These are phyloP conservation scores for Metschnikowia koreensis DNA, from an alignment of 805 yeast species.

Conservation along the genomic window DNA sequence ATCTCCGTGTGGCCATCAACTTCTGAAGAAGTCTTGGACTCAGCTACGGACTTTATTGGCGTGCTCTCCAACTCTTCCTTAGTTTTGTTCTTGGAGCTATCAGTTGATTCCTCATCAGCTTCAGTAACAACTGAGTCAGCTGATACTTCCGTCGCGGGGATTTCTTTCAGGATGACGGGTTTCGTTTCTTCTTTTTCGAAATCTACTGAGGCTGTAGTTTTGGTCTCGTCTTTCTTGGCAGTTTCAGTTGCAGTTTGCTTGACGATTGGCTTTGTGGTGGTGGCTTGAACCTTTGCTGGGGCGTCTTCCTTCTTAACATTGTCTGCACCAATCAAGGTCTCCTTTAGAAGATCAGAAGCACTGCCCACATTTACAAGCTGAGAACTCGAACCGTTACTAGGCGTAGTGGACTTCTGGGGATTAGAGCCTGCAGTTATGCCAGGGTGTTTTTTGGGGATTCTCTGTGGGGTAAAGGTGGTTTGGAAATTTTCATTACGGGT, in stretches of 20 bases:
- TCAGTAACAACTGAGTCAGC: background rate
- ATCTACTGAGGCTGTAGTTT: too few species aligned
- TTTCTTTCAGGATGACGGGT: background rate
- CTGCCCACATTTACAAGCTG: conserved; percentile 26
- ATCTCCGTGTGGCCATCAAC: conserved; percentile 8
- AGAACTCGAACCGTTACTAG: conserved; percentile 8
- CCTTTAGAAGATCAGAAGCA: conserved; percentile 37
- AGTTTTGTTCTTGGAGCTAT: background rate
- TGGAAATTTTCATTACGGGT: conserved; percentile 32
- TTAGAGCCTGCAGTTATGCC: background rate
- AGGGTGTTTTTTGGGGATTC: conserved; percentile 13
- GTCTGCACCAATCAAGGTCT: conserved; percentile 39
- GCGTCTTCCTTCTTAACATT: conserved; percentile 1
- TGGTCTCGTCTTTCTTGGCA: background rate
- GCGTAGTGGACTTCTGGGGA: conserved; percentile 1
- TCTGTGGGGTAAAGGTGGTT: conserved; percentile 39
- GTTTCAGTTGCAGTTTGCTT: conserved; percentile 1
- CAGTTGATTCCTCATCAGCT: background rate
- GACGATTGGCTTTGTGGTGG: background rate
- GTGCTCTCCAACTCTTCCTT: background rate
- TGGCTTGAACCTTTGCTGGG: background rate
- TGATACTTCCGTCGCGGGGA: background rate
- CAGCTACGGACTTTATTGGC: background rate
- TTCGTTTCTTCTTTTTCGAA: background rate
- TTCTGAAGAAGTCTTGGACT: background rate